Percentiles rank a stretch among this genome's conserved stretches.
These are phyloP conservation scores for Starmerella stigmatis DNA, from an alignment of 805 yeast genomes.

Conservation along the genomic window DNA sequence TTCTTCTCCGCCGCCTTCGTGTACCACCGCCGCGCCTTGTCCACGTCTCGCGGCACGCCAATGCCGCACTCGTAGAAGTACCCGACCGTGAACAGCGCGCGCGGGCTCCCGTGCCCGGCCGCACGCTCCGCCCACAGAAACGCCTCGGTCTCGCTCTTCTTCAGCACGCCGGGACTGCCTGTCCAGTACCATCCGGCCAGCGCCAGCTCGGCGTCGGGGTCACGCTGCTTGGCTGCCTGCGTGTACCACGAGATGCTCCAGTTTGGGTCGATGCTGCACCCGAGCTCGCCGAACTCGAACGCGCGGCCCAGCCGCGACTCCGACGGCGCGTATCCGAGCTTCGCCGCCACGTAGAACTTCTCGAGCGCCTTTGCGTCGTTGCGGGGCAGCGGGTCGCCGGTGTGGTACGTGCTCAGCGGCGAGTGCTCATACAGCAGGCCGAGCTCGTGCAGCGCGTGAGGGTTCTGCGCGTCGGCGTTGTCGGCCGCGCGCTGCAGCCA, in stretches of 20 bases:
- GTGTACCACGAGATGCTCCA: constrained; percentile 66
- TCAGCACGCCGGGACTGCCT: constrained; percentile 44
- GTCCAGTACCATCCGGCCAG: constrained; percentile 73
- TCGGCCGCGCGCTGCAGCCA: constrained; percentile 46
- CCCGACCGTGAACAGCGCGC: constrained; percentile 66
- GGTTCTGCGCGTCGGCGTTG: constrained; percentile 36
- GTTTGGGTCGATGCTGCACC: constrained; percentile 42
- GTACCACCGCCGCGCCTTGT: constrained; percentile 47
- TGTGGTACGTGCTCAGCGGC: constrained; percentile 35
- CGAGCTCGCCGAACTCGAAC: constrained; percentile 58
- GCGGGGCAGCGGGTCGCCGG: constrained; percentile 28
- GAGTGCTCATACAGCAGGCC: constrained; percentile 46
- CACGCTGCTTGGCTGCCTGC: constrained; percentile 53
- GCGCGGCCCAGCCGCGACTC: constrained; percentile 63
- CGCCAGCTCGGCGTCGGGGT: constrained; percentile 59
- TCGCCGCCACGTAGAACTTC: constrained; percentile 43
- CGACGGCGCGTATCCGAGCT: constrained; percentile 51
- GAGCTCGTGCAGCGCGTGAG: constrained; percentile 50
- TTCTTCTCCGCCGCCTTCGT: constrained; percentile 53
- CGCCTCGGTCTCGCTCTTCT: constrained; percentile 56
- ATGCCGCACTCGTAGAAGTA: constrained; percentile 59
- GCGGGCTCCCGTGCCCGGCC: constrained; percentile 52
- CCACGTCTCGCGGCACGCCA: constrained; percentile 44
- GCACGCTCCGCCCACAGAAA: constrained; percentile 68
- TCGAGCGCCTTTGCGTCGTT: constrained; percentile 38